Evolutionary conservation across 2,329 filamentous ascomycete genomes (phyloP), one percentile per base, ranked within the genome.

Genomic region (Fusarium chlamydosporum): DNA sequence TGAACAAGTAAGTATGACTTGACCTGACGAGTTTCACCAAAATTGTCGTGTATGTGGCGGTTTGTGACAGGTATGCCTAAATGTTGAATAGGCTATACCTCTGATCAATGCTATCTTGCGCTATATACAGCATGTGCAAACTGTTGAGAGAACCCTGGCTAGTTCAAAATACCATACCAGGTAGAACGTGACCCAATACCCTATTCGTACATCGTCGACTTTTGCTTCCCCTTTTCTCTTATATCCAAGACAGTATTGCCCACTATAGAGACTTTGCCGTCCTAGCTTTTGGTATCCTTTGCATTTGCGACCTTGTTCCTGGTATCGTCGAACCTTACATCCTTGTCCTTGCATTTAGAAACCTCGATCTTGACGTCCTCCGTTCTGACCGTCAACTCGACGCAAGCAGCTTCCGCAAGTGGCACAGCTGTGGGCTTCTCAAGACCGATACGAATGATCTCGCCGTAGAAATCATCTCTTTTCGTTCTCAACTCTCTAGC

Each of bases 371-470:
- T 70, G 46, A 75, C 65, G 35, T 75, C 69, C 16, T 74, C 67
- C 6, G 76, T 78, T 38, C 73, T 74, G 47, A 73, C 72, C 35
- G 72, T 74, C 70, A 78, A 74, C 76, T 93, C 90, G 7, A 94
- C 88, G 6, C 85, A 83, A 0, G 91, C 90, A 12, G 88, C 89
- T 68, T 93, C 91, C 3, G 92, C 92, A 72, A 91, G 87, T 1
- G 88, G 86, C 20, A 94, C 89, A 0, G 92, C 92, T 13, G 90
- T 88, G 4, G 92, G 92, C 80, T 94, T 94, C 78, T 89, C 88
- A 52, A 94, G 80, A 26, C 82, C 81, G 37, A 94, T 83, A 62
- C 83, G 85, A 51, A 94, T 69, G 80, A 59, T 82, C 82, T 79
- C 85, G 85, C 15, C 81, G 80, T 20, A 68, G 47, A 71, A 66